Evolutionary conservation across 345 rosid genomes (phyloP).

Genomic region (Heritiera littoralis): DNA sequence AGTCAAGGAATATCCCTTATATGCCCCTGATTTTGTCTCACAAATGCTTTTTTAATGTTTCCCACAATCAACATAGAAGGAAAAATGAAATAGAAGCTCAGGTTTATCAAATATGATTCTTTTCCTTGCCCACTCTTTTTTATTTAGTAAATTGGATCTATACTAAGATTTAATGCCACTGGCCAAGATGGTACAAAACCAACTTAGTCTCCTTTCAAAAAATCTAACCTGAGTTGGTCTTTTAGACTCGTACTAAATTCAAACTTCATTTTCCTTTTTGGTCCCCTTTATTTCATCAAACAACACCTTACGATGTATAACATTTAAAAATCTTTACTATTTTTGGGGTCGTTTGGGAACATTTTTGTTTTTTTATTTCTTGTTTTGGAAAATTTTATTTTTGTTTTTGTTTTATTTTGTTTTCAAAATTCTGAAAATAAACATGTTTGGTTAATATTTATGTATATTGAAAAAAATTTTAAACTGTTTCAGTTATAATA

Average conservation of each 20-base stretch:
- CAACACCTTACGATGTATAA: neutral
- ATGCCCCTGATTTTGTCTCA: neutral
- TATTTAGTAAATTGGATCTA: neutral
- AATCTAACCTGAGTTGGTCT: neutral
- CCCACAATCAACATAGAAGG: neutral
- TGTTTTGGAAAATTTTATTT: no score
- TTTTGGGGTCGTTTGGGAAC: no score
- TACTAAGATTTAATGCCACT: slow-evolving; percentile 1
- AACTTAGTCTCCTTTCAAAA: neutral
- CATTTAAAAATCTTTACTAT: neutral
- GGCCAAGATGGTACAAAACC: neutral
- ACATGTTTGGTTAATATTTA: no score
- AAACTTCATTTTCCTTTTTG: slow-evolving; percentile 6
- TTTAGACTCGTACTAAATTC: neutral
- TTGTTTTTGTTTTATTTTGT: no score
- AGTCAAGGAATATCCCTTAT: neutral
- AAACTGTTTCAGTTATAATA: no score
- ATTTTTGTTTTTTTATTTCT: no score
- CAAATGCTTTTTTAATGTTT: neutral
- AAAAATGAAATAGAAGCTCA: neutral
- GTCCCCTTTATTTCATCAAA: neutral
- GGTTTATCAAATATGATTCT: neutral
- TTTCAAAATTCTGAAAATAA: no score
- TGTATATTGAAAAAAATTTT: no score
- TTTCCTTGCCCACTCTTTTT: neutral